Evolutionary conservation across 176 grass and related monocot species (phyloP), one percentile per base, ranked within the genome.

Genomic region (Ensete glaucum): DNA sequence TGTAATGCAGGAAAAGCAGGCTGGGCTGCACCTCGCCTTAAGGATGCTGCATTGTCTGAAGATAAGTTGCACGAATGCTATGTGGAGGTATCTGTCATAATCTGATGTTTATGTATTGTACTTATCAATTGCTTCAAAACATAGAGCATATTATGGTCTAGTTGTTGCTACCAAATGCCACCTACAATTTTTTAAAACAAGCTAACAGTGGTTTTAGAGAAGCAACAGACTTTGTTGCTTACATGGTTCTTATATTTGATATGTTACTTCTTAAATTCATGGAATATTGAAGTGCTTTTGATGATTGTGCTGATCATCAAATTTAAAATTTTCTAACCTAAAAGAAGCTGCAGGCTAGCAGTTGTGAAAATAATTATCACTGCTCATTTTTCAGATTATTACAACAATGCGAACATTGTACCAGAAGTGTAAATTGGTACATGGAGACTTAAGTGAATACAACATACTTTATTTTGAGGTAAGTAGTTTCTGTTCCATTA

Each of bases 391-490:
- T 76, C 81, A 98, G 95, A 93, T 99, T 68, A 84, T 94, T 81
- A 99, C 90, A 55, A 86, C 70, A 64, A 99, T 99, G 90, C 81
- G 90, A 59, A 87, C 80, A 74, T 75, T 98, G 9, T 94, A 91
- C 75, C 95, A 99, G 76, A 94, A 94, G 73, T 99, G 95, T 82
- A 93, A 99, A 78, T 75, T 99, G 73, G 95, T 99, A 20, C 95
- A 99, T 81, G 95, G 95, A 79, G 95, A 99, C 82, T 84, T 99
- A 76, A 99, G 95, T 82, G 95, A 99, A 83, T 99, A 99, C 82
- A 99, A 99, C 76, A 91, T 99, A 79, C 90, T 99, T 78, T 94
- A 99, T 89, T 99, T 84, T 48, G 95, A 94, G 90, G 95, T 99
- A 49, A 84, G 5, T n/a, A 43, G 8, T 57, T 80, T n/a, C 56